phyloP scores from a whole-genome alignment of 1,284 basidiomycete genomes.

The Sporisorium reilianum region DNA sequence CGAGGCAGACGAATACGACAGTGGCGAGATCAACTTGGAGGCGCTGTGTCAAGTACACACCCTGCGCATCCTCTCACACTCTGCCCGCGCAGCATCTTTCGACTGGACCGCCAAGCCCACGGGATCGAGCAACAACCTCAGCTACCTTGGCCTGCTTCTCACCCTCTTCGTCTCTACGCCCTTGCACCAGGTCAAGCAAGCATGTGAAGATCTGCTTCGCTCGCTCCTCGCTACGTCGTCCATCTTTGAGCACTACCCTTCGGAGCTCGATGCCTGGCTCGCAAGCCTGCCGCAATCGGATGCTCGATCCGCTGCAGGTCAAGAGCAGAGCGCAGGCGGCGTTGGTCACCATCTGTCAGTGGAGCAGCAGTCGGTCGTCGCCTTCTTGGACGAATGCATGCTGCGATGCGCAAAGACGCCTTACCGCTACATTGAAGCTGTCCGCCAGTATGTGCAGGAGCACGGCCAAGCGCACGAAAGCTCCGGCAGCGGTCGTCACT shows the following conservation, averaged over 20 bases:
- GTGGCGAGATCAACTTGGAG: conserved; percentile 73
- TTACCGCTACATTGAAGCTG: conserved; percentile 85
- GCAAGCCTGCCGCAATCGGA: conserved; percentile 73
- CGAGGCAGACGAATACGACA: conserved; percentile 63
- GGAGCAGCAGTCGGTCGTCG: conserved; percentile 76
- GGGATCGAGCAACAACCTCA: conserved; percentile 72
- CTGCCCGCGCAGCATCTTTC: conserved; percentile 71
- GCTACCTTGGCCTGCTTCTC: conserved; percentile 56
- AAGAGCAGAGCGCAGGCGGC: conserved; percentile 2
- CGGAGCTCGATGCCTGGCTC: conserved; percentile 83
- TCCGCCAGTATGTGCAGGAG: conserved; percentile 67
- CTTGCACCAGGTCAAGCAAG: conserved; percentile 34
- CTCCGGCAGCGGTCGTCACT: neutral
- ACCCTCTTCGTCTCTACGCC: conserved; percentile 38
- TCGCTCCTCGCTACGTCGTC: conserved; percentile 75
- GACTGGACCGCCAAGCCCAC: conserved; percentile 75
- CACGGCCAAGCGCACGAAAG: neutral
- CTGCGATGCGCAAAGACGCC: conserved; percentile 86
- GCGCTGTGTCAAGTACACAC: conserved; percentile 82
- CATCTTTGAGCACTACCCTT: conserved; percentile 82
- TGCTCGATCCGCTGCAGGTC: conserved; percentile 1
- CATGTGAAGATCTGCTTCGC: conserved; percentile 43
- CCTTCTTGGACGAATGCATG: conserved; percentile 87
- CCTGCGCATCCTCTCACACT: conserved; percentile 72
- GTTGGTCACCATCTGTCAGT: conserved; percentile 8